Base-by-base conservation (phyloP, 106 monocot genomes). In the Dioscorea zingiberensis region DNA sequence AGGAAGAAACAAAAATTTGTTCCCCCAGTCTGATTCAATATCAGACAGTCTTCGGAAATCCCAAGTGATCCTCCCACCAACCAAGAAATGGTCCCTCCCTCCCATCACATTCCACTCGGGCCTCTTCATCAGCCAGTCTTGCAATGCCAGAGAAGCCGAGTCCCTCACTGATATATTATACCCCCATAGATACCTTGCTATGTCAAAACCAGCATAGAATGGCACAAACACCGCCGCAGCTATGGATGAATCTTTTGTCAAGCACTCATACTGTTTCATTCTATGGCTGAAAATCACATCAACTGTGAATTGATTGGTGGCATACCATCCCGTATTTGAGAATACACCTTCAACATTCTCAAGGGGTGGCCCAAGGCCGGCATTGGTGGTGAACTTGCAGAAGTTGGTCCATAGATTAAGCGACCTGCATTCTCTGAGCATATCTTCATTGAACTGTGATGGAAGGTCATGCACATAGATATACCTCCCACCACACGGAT, bases 231-330 rank as follows among this genome's bases (percentile, higher is more conserved):
- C 63, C 0, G 94, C 94, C 18, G 90, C 77, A 18, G 94, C 87
- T 47, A 78, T 60, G 26, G 94, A 87, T 19, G 87, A 91, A 74
- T 94, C 90, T 0, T 79, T 85, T 3, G 94, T 94, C 28, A 94
- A 69, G 69, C 94, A 94, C 55, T 81, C 71, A 46, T 94, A 94
- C 74, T 94, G 94, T 71, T 87, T 94, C 87, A 94, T 85, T 46
- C 94, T 70, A 27, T 82, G 85, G 53, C 78, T 84, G 62, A 94
- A 94, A 49, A 94, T 87, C 25, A 85, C 80, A 64, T 94, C 94
- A 4, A 94, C 89, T 5, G 85, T 82, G 44, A 87, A 94, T 54
- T 94, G 94, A 54, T 87, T 84, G 19, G 94, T 94, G 24, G 78
- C 82, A 44, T 94, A 81, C 94, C 94, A 95, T 13, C 91, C 87